Evolutionary conservation across 2,329 filamentous ascomycete genomes (phyloP).

Genomic region (Fusarium virguliforme): DNA sequence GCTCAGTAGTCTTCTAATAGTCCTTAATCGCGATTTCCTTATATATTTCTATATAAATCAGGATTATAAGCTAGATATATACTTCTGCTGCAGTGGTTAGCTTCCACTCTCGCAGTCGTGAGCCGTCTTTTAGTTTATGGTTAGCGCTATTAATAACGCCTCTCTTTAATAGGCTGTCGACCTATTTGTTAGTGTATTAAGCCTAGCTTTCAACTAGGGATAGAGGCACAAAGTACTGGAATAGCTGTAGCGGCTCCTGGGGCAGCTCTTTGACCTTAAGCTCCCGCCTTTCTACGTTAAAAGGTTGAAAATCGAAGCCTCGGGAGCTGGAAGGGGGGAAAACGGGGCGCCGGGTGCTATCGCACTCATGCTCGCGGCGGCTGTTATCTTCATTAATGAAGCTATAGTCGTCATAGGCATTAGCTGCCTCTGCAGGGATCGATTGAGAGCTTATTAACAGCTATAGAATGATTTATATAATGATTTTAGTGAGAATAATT

Average conservation of each 20-base stretch:
- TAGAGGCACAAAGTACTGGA: constrained; percentile 22
- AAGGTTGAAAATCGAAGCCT: constrained; percentile 15
- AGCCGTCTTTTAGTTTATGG: neutral
- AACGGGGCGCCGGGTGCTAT: no score
- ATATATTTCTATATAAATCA: constrained; percentile 33
- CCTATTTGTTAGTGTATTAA: constrained; percentile 18
- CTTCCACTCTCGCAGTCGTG: constrained; percentile 11
- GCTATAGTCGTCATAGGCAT: no score
- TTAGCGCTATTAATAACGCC: no score
- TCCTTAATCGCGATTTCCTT: constrained; percentile 20
- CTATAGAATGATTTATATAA: no score
- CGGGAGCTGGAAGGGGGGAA: no score
- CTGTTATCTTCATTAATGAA: no score
- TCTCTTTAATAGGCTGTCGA: no score
- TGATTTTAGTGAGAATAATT: no score
- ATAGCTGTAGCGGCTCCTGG: constrained; percentile 6
- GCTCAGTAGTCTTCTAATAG: constrained; percentile 23
- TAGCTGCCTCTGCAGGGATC: no score
- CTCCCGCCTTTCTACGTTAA: neutral
- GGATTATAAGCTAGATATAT: constrained; percentile 31
- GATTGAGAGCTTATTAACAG: no score
- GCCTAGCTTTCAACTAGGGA: constrained; percentile 16
- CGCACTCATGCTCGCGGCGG: no score
- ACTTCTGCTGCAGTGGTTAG: constrained; percentile 22
- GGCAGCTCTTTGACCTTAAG: constrained; percentile 1